These are phyloP conservation scores for Suillus lakei DNA, from an alignment of 768 basidiomycete species.

Conservation along the genomic window DNA sequence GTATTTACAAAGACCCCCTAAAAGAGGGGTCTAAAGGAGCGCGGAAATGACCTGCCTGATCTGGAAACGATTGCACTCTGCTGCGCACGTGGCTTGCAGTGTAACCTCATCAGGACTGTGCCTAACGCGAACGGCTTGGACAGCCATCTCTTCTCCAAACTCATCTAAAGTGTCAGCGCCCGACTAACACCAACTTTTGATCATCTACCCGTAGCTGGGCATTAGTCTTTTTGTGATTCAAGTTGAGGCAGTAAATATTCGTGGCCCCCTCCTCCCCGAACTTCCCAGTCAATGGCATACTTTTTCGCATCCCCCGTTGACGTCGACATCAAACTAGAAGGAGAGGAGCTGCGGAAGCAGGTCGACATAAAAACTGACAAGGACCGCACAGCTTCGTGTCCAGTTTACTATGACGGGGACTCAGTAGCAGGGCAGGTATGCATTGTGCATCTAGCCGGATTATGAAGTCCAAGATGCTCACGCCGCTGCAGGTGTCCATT, in stretches of 20 bases:
- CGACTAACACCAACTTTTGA: background rate
- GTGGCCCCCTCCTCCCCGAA: background rate
- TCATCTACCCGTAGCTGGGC: background rate
- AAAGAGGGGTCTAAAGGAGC: background rate
- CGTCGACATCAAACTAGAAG: conserved; percentile 86
- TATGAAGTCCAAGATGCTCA: background rate
- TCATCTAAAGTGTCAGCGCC: background rate
- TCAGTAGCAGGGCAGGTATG: conserved; percentile 85
- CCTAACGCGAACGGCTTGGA: background rate
- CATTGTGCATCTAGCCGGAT: conserved; percentile 12
- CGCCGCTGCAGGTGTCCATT: conserved; percentile 66
- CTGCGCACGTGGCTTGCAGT: background rate
- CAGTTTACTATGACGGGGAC: conserved; percentile 96
- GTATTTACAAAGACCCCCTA: conserved; percentile 1
- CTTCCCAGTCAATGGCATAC: conserved; percentile 61
- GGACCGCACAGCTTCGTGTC: conserved; percentile 82
- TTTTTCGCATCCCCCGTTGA: conserved; percentile 94
- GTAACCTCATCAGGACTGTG: background rate
- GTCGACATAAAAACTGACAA: conserved; percentile 91
- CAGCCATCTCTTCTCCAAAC: background rate
- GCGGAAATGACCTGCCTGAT: background rate
- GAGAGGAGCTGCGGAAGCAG: conserved; percentile 86
- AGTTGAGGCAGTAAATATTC: background rate
- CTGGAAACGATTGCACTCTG: background rate
- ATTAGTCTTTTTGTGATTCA: background rate